These are phyloP conservation scores for Aspergillus olivimuriae DNA, from an alignment of 495 filamentous ascomycete species.

Conservation along the genomic window DNA sequence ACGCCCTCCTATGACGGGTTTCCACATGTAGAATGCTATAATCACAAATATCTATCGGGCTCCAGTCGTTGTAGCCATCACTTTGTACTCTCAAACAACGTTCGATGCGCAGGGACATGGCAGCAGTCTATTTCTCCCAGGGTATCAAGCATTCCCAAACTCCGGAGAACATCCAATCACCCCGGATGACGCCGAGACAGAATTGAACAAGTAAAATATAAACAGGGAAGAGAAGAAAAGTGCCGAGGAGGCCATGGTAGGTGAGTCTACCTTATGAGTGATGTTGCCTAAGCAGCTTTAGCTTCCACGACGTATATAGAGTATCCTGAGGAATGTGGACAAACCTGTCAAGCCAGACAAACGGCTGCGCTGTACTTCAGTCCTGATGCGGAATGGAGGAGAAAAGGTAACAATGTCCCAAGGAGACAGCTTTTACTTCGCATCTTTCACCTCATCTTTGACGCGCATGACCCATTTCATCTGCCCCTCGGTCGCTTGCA, in stretches of 20 bases:
- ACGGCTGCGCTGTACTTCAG: no score
- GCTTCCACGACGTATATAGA: no score
- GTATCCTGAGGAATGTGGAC: no score
- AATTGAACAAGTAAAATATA: constrained; percentile 1
- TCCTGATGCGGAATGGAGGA: no score
- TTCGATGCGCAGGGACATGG: constrained; percentile 6
- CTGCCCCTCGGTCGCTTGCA: constrained; percentile 56
- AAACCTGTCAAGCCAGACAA: no score
- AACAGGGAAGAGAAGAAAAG: constrained; percentile 1
- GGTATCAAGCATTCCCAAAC: constrained; percentile 25
- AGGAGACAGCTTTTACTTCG: no score
- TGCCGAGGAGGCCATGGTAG: background rate
- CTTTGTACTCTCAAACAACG: constrained; percentile 9
- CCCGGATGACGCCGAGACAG: background rate
- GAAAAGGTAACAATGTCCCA: no score
- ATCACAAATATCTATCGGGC: constrained; percentile 3
- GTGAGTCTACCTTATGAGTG: no score
- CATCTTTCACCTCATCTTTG: constrained; percentile 44
- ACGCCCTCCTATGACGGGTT: no score
- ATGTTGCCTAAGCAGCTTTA: no score
- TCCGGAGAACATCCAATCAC: constrained; percentile 10
- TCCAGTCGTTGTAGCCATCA: constrained; percentile 9
- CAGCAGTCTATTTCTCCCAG: constrained; percentile 18
- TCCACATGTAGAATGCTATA: no score
- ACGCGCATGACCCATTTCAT: constrained; percentile 65